Evolutionary conservation across 73 alveolate genomes (phyloP).

Genomic region (Paramecium octaurelia): DNA sequence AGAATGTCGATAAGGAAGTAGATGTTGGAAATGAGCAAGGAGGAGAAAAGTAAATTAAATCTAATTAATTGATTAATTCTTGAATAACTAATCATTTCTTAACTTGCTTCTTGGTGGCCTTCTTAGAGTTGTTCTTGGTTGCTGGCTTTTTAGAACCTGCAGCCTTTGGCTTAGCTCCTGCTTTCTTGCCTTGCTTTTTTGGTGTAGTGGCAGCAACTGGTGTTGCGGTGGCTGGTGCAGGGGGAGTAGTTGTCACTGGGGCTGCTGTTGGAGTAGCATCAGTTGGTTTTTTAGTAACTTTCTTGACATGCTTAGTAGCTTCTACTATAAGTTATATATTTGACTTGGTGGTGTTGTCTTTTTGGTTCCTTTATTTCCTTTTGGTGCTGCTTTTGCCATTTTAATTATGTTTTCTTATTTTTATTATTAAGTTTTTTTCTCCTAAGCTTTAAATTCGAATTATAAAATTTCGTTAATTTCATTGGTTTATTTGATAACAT

Average conservation of each 20-base stretch:
- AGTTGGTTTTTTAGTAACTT: background rate
- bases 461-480: background rate
- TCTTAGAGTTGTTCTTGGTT: background rate
- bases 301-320: slow-evolving; percentile 16
- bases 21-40: background rate
- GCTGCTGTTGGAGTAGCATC: background rate
- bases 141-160: background rate
- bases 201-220: slow-evolving; percentile 25
- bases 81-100: background rate
- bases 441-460: background rate
- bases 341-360: background rate
- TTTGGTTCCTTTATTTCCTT: background rate
- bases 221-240: background rate
- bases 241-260: background rate
- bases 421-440: background rate
- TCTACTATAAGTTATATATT: background rate
- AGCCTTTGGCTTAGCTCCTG: background rate
- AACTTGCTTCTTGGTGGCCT: background rate
- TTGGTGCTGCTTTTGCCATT: background rate
- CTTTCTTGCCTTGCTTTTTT: background rate
- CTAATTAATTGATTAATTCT: background rate
- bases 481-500: background rate
- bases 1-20: background rate
- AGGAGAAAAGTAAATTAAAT: background rate
- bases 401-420: background rate